Base-by-base conservation (phyloP, 768 basidiomycete genomes). In the Amanita subjunquillea region DNA sequence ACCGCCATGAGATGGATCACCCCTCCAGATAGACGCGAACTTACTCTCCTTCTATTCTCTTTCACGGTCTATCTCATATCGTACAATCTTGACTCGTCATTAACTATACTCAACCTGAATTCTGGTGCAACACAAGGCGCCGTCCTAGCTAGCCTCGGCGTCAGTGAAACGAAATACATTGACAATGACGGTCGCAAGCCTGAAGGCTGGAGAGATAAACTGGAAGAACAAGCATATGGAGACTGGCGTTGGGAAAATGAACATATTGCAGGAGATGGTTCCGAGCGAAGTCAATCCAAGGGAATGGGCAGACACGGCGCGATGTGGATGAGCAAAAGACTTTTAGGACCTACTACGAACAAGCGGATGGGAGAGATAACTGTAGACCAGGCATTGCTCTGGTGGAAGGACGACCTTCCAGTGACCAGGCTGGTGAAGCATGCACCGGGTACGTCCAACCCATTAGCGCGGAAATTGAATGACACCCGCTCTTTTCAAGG, bases 11-110 rank as follows among this genome's bases (percentile, higher is more conserved):
- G 71, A 53, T 87, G 85, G 84, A 65, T 69, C 40, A 72, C 79
- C 2, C 78, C 80, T 48, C 89, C 85, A 9, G 85, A 77, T 45
- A 77, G 83, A 57, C 80, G 90, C 57, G 91, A 93, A 67, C 58
- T 85, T 30, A 72, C 79, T 8, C 76, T 93, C 58, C 60, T 87
- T 55, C 68, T 89, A 34, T 78, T 85, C 58, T 78, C 82, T 8
- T 63, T 88, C 30, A 70, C 78, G 13, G 66, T 80, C 47, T 87
- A 91, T 61, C 67, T 85, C 27, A 65, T 92, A 42, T 77, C 87
- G 37, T 87, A 83, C 63, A 87, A 91, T 67, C 67, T 89, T 55
- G 84, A 88, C 64, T 64, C 73, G 2, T 80, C 85, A 0, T 67
- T 88, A 5, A 71, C 73, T 40, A 67, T 76, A 36, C 64, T 80